Base-by-base conservation (phyloP, 352 stramenopile species). In the Globisporangium spinosum region DNA sequence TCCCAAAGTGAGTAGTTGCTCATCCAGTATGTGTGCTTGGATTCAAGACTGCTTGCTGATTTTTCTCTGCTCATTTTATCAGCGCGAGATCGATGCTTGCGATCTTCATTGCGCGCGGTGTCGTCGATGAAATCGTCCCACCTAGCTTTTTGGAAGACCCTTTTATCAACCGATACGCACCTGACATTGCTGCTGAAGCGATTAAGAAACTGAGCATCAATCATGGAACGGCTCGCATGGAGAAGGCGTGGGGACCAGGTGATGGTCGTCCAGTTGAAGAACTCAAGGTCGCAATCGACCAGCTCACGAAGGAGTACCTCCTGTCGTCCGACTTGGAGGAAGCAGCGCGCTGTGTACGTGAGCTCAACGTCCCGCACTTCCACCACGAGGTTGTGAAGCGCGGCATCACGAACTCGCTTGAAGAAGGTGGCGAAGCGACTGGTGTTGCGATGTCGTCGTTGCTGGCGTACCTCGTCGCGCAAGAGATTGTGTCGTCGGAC, bases 61-160 rank as follows among this genome's bases (percentile, higher is more conserved):
- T 4, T 29, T 8, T 53, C 1, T 45, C 8, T n/a, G 34, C 25
- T 55, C 9, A 23, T 68, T 13, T 27, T 59, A 69, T 22, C 53
- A 87, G 70, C 40, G 90, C 90, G 59, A 83, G 96, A 72, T 91
- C 85, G 53, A 98, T 98, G 86, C 82, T 99, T 32, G 89, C 94
- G 43, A 98, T 97, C 70, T 99, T 99, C 82, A 81, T 98, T 34
- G 98, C 98, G 4, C 91, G 98, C 25, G 97, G 97, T 5, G 96
- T 99, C 10, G 97, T 98, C 43, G 98, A 99, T 72, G 98, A 99
- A 74, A 97, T 99, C 38, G 72, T 99, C 13, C 95, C 98, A 40
- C 98, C 98, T 22, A 98, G 95, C 47, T 99, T 99, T 71, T 75
- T 99, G 13, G 96, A 97, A 62, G 96, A 99, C 68, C 91, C 95